phyloP scores from a whole-genome alignment of 208 protist species.

The Tritrichomonas foetus region DNA sequence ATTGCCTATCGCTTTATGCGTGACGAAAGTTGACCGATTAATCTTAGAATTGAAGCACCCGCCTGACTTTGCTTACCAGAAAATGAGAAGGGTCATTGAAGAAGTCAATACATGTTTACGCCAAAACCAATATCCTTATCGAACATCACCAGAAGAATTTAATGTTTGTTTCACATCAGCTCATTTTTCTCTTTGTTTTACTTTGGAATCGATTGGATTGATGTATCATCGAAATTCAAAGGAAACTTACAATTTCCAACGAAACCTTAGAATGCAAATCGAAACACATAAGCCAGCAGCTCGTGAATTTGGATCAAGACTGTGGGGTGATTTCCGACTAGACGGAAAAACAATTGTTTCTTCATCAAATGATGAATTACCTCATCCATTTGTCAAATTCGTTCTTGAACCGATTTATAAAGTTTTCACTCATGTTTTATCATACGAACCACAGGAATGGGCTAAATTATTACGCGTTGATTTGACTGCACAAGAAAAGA shows the following conservation, averaged over 20 bases:
- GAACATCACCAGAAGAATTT: slow-evolving; percentile 46
- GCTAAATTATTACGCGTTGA: neutral
- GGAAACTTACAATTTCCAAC: neutral
- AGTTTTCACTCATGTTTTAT: slow-evolving; percentile 35
- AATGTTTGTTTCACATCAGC: slow-evolving; percentile 50
- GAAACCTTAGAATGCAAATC: slow-evolving; percentile 53
- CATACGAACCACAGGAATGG: neutral
- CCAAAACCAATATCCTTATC: slow-evolving; percentile 32
- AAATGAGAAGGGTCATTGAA: slow-evolving; percentile 86
- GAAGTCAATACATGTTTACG: slow-evolving; percentile 81
- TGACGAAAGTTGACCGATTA: slow-evolving; percentile 81
- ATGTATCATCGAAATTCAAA: slow-evolving; percentile 69
- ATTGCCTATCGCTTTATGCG: slow-evolving; percentile 43
- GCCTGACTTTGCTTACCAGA: slow-evolving; percentile 91
- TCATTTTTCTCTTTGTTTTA: slow-evolving; percentile 43
- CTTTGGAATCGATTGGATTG: slow-evolving; percentile 79
- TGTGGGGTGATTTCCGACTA: slow-evolving; percentile 93
- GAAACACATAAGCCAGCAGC: neutral
- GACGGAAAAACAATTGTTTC: neutral
- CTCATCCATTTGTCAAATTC: slow-evolving; percentile 92
- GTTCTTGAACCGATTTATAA: slow-evolving; percentile 94
- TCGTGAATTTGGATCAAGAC: slow-evolving; percentile 70
- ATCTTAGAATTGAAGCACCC: slow-evolving; percentile 96
- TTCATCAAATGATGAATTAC: neutral
- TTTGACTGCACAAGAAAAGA: neutral